phyloP scores from a whole-genome alignment of 495 filamentous ascomycete species.

The Aspergillus incahuasiensis region DNA sequence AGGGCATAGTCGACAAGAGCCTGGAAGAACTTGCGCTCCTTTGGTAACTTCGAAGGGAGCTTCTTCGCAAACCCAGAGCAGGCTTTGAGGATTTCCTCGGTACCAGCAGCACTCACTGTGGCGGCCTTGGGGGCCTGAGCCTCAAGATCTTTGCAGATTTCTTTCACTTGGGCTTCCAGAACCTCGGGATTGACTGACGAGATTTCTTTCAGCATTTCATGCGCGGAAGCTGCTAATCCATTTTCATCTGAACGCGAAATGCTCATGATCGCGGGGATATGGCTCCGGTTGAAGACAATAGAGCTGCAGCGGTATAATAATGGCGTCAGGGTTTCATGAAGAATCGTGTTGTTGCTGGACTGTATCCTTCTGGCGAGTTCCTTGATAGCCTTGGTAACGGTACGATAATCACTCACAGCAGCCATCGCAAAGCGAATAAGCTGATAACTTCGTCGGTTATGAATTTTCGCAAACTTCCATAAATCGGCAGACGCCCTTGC shows the following conservation, averaged over 20 bases:
- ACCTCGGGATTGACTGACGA: conserved; percentile 82
- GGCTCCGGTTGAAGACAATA: conserved; percentile 88
- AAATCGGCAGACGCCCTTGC: conserved; percentile 64
- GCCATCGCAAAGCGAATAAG: conserved; percentile 80
- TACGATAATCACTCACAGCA: conserved; percentile 87
- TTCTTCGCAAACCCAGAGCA: conserved; percentile 83
- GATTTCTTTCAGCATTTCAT: conserved; percentile 90
- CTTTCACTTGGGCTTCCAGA: conserved; percentile 85
- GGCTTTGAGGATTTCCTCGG: conserved; percentile 86
- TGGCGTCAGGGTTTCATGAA: conserved; percentile 77
- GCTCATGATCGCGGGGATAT: conserved; percentile 84
- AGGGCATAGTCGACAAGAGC: conserved; percentile 75
- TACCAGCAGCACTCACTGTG: conserved; percentile 59
- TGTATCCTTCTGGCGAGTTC: conserved; percentile 82
- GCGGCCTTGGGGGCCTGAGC: conserved; percentile 68
- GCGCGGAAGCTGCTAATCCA: conserved; percentile 69
- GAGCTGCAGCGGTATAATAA: conserved; percentile 78
- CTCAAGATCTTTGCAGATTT: conserved; percentile 81
- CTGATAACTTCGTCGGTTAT: conserved; percentile 88
- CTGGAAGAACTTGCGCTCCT: conserved; percentile 78
- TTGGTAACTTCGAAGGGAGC: conserved; percentile 78
- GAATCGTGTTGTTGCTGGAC: conserved; percentile 49
- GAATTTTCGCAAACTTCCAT: conserved; percentile 84
- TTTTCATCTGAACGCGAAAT: conserved; percentile 77
- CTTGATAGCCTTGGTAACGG: conserved; percentile 80